phyloP scores from a whole-genome alignment of 2,329 filamentous ascomycete genomes.

The Nothopassalora personata region DNA sequence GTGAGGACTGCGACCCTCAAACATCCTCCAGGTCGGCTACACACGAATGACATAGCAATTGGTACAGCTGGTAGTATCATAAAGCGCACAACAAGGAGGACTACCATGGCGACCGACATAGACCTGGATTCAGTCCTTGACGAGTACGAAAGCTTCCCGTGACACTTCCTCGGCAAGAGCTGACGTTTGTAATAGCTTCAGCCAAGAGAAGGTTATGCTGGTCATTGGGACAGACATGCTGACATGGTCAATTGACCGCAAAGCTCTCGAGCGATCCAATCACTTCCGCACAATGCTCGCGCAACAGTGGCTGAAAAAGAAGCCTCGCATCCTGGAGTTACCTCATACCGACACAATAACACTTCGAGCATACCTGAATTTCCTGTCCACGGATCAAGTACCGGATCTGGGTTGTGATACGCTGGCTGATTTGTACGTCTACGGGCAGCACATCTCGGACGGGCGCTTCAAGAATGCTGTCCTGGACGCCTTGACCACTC shows the following conservation, averaged over 20 bases:
- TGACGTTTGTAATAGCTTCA: background rate
- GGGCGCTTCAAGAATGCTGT: slow-evolving; percentile 19
- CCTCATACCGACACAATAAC: background rate
- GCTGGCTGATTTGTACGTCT: slow-evolving; percentile 10
- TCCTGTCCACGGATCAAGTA: background rate
- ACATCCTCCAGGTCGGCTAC: too few species aligned
- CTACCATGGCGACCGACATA: background rate
- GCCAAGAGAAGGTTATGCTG: background rate
- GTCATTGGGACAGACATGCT: background rate
- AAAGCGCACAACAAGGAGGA: background rate
- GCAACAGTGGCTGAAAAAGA: background rate
- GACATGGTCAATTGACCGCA: background rate
- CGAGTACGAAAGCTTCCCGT: background rate
- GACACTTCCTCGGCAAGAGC: too few species aligned
- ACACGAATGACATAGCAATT: too few species aligned
- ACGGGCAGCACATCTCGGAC: slow-evolving; percentile 20
- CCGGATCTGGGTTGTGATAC: background rate
- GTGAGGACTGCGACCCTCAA: too few species aligned
- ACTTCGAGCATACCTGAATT: background rate
- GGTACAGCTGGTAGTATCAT: background rate
- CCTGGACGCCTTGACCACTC: slow-evolving; percentile 10
- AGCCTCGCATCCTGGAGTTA: background rate
- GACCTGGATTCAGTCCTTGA: background rate
- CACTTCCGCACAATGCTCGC: background rate
- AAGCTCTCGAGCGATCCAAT: background rate